A percentile compares a stretch with the other conserved stretches of the same genome.
These are phyloP conservation scores for Tricholoma sp. DNA, from an alignment of 768 basidiomycete genomes.

Conservation along the genomic window DNA sequence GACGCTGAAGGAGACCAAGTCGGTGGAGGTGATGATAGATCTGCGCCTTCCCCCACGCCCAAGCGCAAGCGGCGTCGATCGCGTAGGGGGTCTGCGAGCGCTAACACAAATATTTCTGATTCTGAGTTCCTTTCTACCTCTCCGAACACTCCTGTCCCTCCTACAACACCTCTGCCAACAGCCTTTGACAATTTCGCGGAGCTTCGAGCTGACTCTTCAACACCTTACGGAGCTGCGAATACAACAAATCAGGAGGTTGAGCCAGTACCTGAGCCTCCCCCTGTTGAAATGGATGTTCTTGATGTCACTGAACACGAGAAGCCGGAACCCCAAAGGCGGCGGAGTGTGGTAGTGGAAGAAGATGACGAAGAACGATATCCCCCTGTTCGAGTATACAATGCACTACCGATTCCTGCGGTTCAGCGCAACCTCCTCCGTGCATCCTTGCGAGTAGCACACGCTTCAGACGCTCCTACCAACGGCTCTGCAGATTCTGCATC, in stretches of 20 bases:
- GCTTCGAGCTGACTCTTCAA: conserved; percentile 37
- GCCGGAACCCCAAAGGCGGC: conserved; percentile 38
- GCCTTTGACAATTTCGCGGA: conserved; percentile 33
- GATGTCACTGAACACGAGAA: conserved; percentile 30
- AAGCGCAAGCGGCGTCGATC: conserved; percentile 58
- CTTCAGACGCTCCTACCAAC: conserved; percentile 50
- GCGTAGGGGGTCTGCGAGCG: conserved; percentile 37
- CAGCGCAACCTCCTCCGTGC: conserved; percentile 30
- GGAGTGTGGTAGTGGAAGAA: conserved; percentile 67
- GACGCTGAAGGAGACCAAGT: conserved; percentile 61
- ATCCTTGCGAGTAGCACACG: conserved; percentile 37
- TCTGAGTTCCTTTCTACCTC: conserved; percentile 44
- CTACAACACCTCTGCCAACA: conserved; percentile 45
- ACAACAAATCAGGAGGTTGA: conserved; percentile 29
- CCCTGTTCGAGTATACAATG: conserved; percentile 34
- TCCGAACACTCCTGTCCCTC: conserved; percentile 57
- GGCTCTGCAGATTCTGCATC: conserved; percentile 38
- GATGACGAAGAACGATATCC: conserved; percentile 56
- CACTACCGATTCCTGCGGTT: conserved; percentile 39
- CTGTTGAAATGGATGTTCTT: conserved; percentile 10
- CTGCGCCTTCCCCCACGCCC: conserved; percentile 40
- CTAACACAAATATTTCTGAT: conserved; percentile 47
- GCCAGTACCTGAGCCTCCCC: conserved; percentile 18
- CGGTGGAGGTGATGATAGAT: conserved; percentile 53
- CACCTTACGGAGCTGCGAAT: conserved; percentile 35